Base-by-base conservation (phyloP, 805 yeast species). In the Metschnikowia henanensis region DNA sequence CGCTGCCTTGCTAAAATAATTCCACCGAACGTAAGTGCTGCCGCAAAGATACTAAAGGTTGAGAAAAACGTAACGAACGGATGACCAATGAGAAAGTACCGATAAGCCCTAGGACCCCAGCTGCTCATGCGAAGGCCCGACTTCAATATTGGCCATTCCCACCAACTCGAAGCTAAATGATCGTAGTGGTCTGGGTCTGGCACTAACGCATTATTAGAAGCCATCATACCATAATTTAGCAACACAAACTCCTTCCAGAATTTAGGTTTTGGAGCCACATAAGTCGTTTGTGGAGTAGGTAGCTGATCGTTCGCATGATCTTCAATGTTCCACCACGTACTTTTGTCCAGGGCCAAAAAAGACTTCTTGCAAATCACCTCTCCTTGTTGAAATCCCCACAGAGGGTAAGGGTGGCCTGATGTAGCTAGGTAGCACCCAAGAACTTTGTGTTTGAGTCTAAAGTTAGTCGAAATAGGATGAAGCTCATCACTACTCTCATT, bases 111-210 rank as follows among this genome's bases (percentile, higher is more conserved):
- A 34, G 75, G 76, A 35, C 74, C 70, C 94, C 94, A 86, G 12
- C 80, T 75, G 64, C 88, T 83, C 75, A 86, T 72, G 65, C 95
- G 77, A 52, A 87, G 76, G 46, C 95, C 95, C 36, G 73, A 77
- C 47, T 81, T 74, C 58, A 86, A 71, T n/a, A 83, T 77, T 37
- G 95, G 95, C 95, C 95, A 87, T 70, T 87, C 87, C 92, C 94
- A 87, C 62, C 87, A 86, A 43, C 73, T 64, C 13, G 92, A 83
- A 1, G 90, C 82, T 46, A 87, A 68, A 44, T 75, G 76, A 58
- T 87, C 95, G 51, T 70, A 78, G 56, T 85, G 86, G 56, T 87
- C 94, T 2, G 72, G 68, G 59, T 87, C 95, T 7, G 94, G 92
- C 23, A 87, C 76, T 55, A 87, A 72, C 0, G 92, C 95, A 56